Base-by-base conservation (phyloP, 2,329 filamentous ascomycete genomes). In the Fusarium nisikadoi region DNA sequence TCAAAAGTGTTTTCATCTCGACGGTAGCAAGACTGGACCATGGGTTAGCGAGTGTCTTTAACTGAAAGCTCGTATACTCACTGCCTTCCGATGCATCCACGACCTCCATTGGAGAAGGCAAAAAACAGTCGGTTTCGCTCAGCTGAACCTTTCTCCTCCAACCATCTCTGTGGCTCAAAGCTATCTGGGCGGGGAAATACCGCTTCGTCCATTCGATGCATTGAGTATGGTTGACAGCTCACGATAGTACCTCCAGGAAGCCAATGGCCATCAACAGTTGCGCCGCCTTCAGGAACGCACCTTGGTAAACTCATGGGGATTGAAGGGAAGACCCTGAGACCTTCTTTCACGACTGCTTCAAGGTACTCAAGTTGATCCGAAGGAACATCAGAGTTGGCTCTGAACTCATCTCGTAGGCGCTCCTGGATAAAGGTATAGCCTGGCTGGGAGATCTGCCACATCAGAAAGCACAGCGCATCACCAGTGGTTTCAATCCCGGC, bases 401-500 rank as follows among this genome's bases (percentile, higher is more conserved):
- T 17, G 7, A 73, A 53, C 23, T 74, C 71, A 6, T 60, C 50
- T 13, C 50, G 29, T 0, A 74, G 60, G 1, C 39, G 53, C 16
- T 55, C 46, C 17, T 68, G 63, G 1, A 65, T 43, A 19, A 43
- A 33, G n/a, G 39, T 45, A n/a, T 71, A 59, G 5, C 60, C 47
- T 12, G 64, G 68, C 16, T 71, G 71, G 6, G 71, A 74, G 23
- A 74, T 52, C 33, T 74, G 57, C 64, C 70, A 74, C 63, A 73
- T 65, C 23, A 73, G 36, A 33, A 74, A 75, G 43, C 71, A 75
- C 4, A 75, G 43, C 0, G 72, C 60, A 33, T 75, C 72, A 8
- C 72, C 72, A 3, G 72, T 75, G 5, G 72, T 75, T 42, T 74
- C 72, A 9, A 75, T 75, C 3, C 72, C 72, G 1, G 72, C 72